Percentiles rank a stretch among this genome's conserved stretches.
These are phyloP conservation scores for Trichoderma breve DNA, from an alignment of 2,329 filamentous ascomycete genomes.

Conservation along the genomic window DNA sequence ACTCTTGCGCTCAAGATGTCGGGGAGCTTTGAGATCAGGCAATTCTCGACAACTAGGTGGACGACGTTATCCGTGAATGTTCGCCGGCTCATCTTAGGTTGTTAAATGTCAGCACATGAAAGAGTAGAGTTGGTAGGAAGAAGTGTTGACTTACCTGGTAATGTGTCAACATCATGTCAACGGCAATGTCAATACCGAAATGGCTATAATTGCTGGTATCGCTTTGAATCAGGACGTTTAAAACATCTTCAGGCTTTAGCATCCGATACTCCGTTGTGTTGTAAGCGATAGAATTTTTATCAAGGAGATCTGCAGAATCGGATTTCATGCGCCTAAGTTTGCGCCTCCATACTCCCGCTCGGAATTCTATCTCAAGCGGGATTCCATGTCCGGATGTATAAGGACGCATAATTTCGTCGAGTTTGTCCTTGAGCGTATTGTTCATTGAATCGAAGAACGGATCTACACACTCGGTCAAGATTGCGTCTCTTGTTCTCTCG, in stretches of 20 bases:
- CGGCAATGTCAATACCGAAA: neutral
- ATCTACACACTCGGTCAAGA: neutral
- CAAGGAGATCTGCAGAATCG: neutral
- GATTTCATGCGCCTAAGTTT: neutral
- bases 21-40: neutral
- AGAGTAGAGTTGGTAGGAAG: neutral
- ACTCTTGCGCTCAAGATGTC: neutral
- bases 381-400: neutral
- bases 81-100: neutral
- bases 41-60: slow-evolving; percentile 10
- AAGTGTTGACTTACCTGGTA: neutral
- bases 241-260: neutral
- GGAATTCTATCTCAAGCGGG: neutral
- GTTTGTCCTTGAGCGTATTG: neutral
- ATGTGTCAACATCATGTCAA: slow-evolving; percentile 11
- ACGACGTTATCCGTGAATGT: slow-evolving; percentile 15
- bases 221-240: neutral
- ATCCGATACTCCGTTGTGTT: neutral
- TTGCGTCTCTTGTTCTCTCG: neutral
- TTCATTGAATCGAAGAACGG: neutral
- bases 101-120: neutral
- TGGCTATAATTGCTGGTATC: neutral
- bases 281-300: neutral
- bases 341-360: neutral
- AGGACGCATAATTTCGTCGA: neutral